These are phyloP conservation scores for Paecilomyces sp. DNA, from an alignment of 2,329 filamentous ascomycete genomes.

Conservation along the genomic window DNA sequence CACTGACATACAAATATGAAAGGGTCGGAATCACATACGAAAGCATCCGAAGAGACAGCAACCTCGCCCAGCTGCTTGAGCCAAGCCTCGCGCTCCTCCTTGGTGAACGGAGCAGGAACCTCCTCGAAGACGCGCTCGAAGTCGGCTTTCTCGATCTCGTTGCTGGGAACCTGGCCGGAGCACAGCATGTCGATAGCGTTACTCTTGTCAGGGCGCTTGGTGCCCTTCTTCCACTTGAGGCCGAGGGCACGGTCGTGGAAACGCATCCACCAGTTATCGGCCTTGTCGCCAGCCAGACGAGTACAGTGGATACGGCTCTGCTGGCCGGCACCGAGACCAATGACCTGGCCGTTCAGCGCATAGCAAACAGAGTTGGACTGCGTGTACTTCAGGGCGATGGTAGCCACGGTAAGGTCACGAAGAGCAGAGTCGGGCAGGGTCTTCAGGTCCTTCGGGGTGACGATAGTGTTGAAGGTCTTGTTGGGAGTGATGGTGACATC, in stretches of 20 bases:
- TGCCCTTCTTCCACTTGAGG: slow-evolving; percentile 96
- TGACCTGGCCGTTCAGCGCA: slow-evolving; percentile 83
- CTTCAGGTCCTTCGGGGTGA: slow-evolving; percentile 73
- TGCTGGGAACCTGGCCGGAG: slow-evolving; percentile 78
- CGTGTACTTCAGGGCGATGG: slow-evolving; percentile 96
- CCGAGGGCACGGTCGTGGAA: slow-evolving; percentile 84
- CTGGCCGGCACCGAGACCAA: slow-evolving; percentile 92
- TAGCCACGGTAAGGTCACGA: slow-evolving; percentile 87
- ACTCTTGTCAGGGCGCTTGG: slow-evolving; percentile 94
- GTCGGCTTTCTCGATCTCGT: slow-evolving; percentile 72
- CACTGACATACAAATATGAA: background rate
- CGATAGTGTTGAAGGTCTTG: slow-evolving; percentile 72
- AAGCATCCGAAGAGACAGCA: slow-evolving; percentile 87
- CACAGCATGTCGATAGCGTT: slow-evolving; percentile 96
- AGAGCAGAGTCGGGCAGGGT: slow-evolving; percentile 72
- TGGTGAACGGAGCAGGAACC: slow-evolving; percentile 73
- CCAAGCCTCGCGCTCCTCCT: slow-evolving; percentile 81
- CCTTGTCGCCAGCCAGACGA: slow-evolving; percentile 92
- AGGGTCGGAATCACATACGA: slow-evolving; percentile 54
- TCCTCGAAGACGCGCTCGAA: slow-evolving; percentile 89
- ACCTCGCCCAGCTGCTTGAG: slow-evolving; percentile 67
- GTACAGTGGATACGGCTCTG: slow-evolving; percentile 99
- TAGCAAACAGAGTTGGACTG: slow-evolving; percentile 99
- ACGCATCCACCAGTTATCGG: slow-evolving; percentile 99
- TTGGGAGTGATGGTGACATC: slow-evolving; percentile 77